These are phyloP conservation scores for Coemansia sp. DNA, from an alignment of 192 early-diverging fungal genomes.

Conservation along the genomic window DNA sequence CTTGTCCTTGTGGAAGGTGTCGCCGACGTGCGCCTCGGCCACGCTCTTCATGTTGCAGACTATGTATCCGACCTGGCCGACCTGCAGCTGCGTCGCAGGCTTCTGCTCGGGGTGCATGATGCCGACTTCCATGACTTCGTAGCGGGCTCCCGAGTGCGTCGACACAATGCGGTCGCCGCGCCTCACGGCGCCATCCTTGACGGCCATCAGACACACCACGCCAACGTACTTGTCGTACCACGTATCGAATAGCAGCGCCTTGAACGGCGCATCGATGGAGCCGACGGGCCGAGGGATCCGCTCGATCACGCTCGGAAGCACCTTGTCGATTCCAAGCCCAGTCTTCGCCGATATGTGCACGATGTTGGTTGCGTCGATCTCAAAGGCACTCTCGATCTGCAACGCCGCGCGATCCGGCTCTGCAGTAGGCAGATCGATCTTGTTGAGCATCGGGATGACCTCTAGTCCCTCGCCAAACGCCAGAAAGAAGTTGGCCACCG, in stretches of 20 bases:
- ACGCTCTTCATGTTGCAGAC: slow-evolving; percentile 90
- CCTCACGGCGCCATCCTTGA: slow-evolving; percentile 77
- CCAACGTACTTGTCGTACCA: slow-evolving; percentile 98
- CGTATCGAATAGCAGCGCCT: slow-evolving; percentile 91
- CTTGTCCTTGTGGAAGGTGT: slow-evolving; percentile 83
- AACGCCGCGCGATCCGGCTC: slow-evolving; percentile 71
- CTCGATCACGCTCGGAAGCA: slow-evolving; percentile 80
- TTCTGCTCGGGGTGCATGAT: slow-evolving; percentile 92
- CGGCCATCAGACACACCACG: slow-evolving; percentile 90
- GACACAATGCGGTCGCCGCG: slow-evolving; percentile 81
- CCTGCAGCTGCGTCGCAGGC: slow-evolving; percentile 53
- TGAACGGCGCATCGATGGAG: slow-evolving; percentile 65
- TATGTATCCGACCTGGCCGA: slow-evolving; percentile 89
- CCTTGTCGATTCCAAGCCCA: slow-evolving; percentile 66
- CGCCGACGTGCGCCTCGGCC: slow-evolving; percentile 90
- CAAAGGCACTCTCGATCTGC: slow-evolving; percentile 88
- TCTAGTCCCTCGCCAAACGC: slow-evolving; percentile 84
- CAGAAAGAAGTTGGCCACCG: slow-evolving; percentile 94
- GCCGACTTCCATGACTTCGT: slow-evolving; percentile 89
- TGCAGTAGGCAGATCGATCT: slow-evolving; percentile 89
- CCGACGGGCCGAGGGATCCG: slow-evolving; percentile 73
- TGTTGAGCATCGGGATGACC: slow-evolving; percentile 92
- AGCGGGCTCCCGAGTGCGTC: slow-evolving; percentile 69
- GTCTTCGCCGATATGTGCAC: slow-evolving; percentile 86
- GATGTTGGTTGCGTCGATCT: slow-evolving; percentile 66